Conservation (phyloP, 2,329 filamentous ascomycete species). For the Magnaporthiopsis rhizophila region DNA sequence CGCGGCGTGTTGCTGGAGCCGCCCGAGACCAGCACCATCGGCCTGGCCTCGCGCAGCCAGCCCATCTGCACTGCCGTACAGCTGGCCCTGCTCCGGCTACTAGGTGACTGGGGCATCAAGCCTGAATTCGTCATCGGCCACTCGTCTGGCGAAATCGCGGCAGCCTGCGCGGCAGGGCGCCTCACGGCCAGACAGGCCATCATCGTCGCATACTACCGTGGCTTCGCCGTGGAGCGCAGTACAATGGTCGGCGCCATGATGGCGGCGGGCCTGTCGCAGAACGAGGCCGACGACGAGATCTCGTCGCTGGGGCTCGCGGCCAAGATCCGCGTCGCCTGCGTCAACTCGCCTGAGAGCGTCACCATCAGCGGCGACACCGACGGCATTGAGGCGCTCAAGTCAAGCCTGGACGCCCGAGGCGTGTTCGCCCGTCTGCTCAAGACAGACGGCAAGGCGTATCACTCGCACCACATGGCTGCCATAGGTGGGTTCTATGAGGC, state of each 20-base stretch:
- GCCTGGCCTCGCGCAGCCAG: conserved; percentile 14
- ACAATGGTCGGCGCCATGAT: too few species aligned
- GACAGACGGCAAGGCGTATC: conserved; percentile 19
- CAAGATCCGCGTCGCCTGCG: background rate
- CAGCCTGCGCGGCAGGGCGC: conserved; percentile 20
- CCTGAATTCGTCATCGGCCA: conserved; percentile 23
- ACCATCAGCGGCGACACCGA: conserved; percentile 33
- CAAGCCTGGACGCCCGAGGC: conserved; percentile 10
- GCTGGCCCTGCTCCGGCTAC: conserved; percentile 21
- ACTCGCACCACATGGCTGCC: conserved; percentile 17
- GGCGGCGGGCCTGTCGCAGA: too few species aligned
- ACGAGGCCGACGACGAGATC: too few species aligned
- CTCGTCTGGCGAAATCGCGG: conserved; percentile 28
- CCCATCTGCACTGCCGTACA: conserved; percentile 23
- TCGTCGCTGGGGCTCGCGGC: too few species aligned
- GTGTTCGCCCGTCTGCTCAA: conserved; percentile 14
- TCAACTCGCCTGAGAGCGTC: conserved; percentile 19
- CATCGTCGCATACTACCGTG: conserved; percentile 16
- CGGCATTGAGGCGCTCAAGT: conserved; percentile 9
- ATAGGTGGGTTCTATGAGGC: background rate
- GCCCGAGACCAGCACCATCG: background rate
- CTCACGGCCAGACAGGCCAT: conserved; percentile 16
- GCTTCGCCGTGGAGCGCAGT: background rate
- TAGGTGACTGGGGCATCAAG: conserved; percentile 17
- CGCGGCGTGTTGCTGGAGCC: background rate